These are phyloP conservation scores for Luffa acutangula DNA, from an alignment of 306 rosid genomes.

Conservation along the genomic window DNA sequence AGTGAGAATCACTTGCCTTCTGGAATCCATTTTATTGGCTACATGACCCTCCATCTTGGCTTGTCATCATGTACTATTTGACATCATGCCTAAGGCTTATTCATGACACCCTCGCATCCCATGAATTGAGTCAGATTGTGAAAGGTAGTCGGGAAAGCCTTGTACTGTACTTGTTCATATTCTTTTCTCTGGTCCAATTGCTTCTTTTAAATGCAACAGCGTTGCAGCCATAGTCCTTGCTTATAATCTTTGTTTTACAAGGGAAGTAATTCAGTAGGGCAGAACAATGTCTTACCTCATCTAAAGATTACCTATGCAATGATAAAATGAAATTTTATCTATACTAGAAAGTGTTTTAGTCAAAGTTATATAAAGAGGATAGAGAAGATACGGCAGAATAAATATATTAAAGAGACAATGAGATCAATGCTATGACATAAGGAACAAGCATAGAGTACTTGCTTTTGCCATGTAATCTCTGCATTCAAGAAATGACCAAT, in stretches of 20 bases:
- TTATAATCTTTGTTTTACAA: background rate
- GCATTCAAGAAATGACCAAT: constrained; percentile 73
- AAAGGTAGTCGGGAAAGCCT: background rate
- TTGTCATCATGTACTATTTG: background rate
- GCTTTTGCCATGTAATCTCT: constrained; percentile 69
- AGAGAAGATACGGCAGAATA: background rate
- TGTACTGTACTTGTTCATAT: background rate
- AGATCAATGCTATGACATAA: background rate
- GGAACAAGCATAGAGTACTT: constrained; percentile 20
- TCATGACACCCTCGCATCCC: background rate
- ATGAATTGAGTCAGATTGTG: background rate
- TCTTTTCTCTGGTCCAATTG: background rate
- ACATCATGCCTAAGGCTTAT: background rate
- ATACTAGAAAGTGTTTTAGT: background rate
- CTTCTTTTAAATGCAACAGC: background rate
- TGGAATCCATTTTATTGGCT: background rate
- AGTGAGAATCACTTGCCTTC: background rate
- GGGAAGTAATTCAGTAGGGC: background rate
- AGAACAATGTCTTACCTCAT: background rate
- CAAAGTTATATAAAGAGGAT: background rate
- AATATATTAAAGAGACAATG: background rate
- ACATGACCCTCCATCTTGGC: background rate
- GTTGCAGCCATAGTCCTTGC: background rate
- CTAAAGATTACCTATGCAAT: background rate
- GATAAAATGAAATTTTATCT: background rate